These are phyloP conservation scores for Leccinum uliginosum DNA, from an alignment of 768 basidiomycete species.

Conservation along the genomic window DNA sequence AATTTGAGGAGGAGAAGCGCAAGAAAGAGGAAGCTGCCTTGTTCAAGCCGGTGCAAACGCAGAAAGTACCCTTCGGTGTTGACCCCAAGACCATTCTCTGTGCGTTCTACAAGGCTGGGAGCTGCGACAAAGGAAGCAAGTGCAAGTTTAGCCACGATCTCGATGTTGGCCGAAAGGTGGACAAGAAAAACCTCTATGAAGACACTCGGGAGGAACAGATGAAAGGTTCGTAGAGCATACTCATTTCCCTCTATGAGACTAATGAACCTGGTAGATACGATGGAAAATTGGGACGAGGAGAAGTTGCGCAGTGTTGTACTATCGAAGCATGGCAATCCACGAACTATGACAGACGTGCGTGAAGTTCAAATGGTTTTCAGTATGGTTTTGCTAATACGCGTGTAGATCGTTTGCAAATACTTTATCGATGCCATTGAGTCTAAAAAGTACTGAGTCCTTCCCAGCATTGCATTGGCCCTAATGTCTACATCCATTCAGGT, in stretches of 20 bases:
- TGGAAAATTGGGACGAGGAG: slow-evolving; percentile 97
- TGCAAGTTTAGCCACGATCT: slow-evolving; percentile 98
- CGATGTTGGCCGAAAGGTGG: slow-evolving; percentile 84
- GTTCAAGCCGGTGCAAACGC: slow-evolving; percentile 72
- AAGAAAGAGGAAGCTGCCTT: slow-evolving; percentile 82
- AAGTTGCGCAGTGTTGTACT: slow-evolving; percentile 86
- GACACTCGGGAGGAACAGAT: slow-evolving; percentile 81
- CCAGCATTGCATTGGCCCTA: neutral
- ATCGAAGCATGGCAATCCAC: slow-evolving; percentile 85
- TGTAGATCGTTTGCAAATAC: slow-evolving; percentile 93
- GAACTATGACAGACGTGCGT: slow-evolving; percentile 85
- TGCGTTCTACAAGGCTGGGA: slow-evolving; percentile 87
- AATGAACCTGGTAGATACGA: slow-evolving; percentile 61
- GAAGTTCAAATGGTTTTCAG: neutral
- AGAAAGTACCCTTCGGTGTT: slow-evolving; percentile 91
- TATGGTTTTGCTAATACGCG: slow-evolving; percentile 5
- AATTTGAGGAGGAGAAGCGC: slow-evolving; percentile 77
- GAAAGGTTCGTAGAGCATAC: slow-evolving; percentile 44
- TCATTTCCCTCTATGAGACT: neutral
- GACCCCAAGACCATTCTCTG: slow-evolving; percentile 96
- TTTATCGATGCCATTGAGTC: slow-evolving; percentile 96
- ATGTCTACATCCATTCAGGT: slow-evolving; percentile 36
- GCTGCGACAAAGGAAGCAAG: slow-evolving; percentile 89
- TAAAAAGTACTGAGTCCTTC: slow-evolving; percentile 52
- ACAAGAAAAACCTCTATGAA: slow-evolving; percentile 93